These are phyloP conservation scores for Amoebophrya sp. DNA, from an alignment of 169 alveolate species.

Conservation along the genomic window DNA sequence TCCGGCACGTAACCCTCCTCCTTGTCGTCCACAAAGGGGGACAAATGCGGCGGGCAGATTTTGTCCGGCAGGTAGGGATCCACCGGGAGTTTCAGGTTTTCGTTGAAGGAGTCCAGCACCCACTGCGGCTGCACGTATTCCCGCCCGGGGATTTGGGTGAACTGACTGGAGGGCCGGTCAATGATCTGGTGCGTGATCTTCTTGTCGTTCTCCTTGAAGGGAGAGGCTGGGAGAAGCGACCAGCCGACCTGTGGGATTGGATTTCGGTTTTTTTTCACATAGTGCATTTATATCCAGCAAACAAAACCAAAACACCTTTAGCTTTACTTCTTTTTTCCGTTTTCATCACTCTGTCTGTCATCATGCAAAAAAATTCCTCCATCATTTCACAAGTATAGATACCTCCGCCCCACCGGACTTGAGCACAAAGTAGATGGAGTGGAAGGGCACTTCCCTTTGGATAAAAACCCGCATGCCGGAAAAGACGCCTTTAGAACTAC, in stretches of 20 bases:
- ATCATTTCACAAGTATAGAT: not conserved
- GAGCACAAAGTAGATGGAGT: constrained; percentile 41
- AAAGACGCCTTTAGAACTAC: not conserved
- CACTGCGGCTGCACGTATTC: constrained; percentile 62
- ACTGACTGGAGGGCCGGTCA: constrained; percentile 49
- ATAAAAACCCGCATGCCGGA: constrained; percentile 8
- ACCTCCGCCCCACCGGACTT: constrained; percentile 48
- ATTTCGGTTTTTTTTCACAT: no score
- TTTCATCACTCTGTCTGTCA: not conserved
- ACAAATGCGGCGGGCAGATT: constrained; percentile 53
- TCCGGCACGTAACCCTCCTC: not conserved
- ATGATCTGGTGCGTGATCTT: constrained; percentile 52
- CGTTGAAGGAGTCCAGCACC: constrained; percentile 56
- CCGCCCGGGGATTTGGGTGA: constrained; percentile 17
- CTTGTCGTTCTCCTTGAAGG: constrained; percentile 34
- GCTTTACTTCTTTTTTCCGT: not conserved
- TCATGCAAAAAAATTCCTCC: constrained; percentile 35
- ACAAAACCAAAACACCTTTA: not conserved
- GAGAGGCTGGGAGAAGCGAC: constrained; percentile 42
- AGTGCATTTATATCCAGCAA: constrained; percentile 41
- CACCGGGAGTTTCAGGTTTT: constrained; percentile 37
- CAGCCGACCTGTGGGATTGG: constrained; percentile 9
- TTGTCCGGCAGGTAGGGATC: constrained; percentile 43
- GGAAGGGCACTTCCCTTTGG: constrained; percentile 31
- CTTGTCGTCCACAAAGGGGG: constrained; percentile 54